Percentiles rank a stretch among this genome's conserved stretches.
These are phyloP conservation scores for Pleurostoma richardsiae DNA, from an alignment of 2,329 filamentous ascomycete genomes.

Conservation along the genomic window DNA sequence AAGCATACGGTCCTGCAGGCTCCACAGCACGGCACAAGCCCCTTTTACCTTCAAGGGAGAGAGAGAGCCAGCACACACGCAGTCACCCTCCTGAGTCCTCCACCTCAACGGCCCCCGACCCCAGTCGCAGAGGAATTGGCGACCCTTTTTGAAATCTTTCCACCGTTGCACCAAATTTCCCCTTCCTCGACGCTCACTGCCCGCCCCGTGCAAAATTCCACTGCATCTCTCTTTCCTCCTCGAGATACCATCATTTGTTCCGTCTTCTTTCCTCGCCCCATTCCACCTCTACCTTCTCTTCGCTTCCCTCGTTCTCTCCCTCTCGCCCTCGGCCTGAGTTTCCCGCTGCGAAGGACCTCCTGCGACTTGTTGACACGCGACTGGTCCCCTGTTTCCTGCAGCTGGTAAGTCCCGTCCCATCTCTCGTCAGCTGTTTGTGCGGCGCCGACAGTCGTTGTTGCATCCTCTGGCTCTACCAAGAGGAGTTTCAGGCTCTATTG, in stretches of 20 bases:
- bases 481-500: too few relatives aligned
- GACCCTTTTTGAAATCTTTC: slow-evolving; percentile 4
- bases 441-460: too few relatives aligned
- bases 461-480: too few relatives aligned
- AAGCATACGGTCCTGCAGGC: too few relatives aligned
- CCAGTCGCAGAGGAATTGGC: background rate
- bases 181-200: background rate
- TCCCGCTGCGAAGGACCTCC: too few relatives aligned
- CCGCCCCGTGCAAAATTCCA: background rate
- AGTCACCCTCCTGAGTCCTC: too few relatives aligned
- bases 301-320: too few relatives aligned
- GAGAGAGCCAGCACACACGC: too few relatives aligned
- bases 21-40: slow-evolving; percentile 1
- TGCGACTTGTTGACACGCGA: background rate
- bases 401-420: too few relatives aligned
- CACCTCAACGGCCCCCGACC: too few relatives aligned
- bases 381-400: background rate
- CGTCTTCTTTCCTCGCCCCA: background rate
- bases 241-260: background rate
- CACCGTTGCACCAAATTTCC: slow-evolving; percentile 10
- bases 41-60: background rate
- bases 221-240: background rate
- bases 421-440: too few relatives aligned
- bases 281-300: background rate
- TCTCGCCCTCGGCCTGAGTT: too few relatives aligned